phyloP scores from a whole-genome alignment of 2,329 filamentous ascomycete genomes.

The Orbilia brochopaga region DNA sequence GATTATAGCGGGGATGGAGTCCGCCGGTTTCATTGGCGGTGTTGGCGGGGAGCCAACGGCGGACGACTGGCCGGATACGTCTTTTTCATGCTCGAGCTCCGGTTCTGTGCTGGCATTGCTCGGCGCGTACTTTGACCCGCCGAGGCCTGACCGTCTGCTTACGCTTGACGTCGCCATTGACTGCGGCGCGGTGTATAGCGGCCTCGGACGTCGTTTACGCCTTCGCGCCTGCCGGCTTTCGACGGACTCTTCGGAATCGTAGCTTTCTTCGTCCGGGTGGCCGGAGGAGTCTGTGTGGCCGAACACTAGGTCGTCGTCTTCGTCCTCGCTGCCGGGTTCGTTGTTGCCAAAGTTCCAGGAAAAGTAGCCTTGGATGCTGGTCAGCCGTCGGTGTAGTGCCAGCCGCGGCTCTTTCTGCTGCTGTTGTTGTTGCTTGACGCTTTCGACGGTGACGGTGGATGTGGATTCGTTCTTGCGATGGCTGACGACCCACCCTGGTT shows the following conservation, averaged over 20 bases:
- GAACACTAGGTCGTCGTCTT: slow-evolving; percentile 47
- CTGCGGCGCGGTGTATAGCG: slow-evolving; percentile 43
- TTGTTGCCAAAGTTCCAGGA: slow-evolving; percentile 31
- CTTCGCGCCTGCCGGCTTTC: slow-evolving; percentile 11
- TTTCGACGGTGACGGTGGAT: slow-evolving; percentile 48
- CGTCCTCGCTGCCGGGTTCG: slow-evolving; percentile 8
- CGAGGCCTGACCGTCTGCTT: slow-evolving; percentile 32
- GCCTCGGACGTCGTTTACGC: slow-evolving; percentile 15
- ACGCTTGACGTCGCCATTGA: slow-evolving; percentile 49
- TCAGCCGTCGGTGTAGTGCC: slow-evolving; percentile 28
- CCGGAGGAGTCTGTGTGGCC: slow-evolving; percentile 44
- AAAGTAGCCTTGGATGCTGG: slow-evolving; percentile 47
- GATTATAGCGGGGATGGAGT: slow-evolving; percentile 36
- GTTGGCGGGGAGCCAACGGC: slow-evolving; percentile 36
- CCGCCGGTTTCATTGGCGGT: slow-evolving; percentile 31
- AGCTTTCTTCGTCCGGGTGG: slow-evolving; percentile 35
- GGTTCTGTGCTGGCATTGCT: slow-evolving; percentile 45
- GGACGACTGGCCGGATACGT: slow-evolving; percentile 38
- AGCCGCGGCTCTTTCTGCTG: slow-evolving; percentile 18
- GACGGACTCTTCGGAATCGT: slow-evolving; percentile 40
- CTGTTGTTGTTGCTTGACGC: slow-evolving; percentile 25
- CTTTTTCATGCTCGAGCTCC: slow-evolving; percentile 32
- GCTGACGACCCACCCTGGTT: slow-evolving; percentile 41
- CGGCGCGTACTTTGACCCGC: slow-evolving; percentile 36
- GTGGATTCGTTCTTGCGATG: slow-evolving; percentile 45